These are phyloP conservation scores for Corymbia calophylla DNA, from an alignment of 441 rosid genomes.

Conservation along the genomic window DNA sequence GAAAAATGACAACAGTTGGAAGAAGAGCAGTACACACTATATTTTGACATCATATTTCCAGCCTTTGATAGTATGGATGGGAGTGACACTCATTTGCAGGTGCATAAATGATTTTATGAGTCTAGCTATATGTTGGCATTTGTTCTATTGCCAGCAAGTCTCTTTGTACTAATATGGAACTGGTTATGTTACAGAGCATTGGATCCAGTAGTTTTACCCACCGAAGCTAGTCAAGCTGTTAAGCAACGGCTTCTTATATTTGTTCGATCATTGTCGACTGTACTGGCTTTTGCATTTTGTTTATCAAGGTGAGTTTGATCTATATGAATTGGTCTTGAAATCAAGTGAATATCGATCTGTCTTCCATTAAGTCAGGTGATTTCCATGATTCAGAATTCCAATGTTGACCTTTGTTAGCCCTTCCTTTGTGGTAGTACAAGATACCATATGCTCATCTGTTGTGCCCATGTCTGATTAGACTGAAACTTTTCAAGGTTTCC, in stretches of 20 bases:
- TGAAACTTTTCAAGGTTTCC: background rate
- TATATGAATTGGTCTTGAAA: background rate
- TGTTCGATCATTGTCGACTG: constrained; percentile 47
- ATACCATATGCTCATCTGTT: background rate
- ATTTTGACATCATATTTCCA: constrained; percentile 48
- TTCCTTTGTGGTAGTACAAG: background rate
- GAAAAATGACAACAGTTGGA: constrained; percentile 47
- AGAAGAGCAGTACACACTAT: constrained; percentile 36
- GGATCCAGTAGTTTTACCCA: constrained; percentile 55
- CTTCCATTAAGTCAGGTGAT: background rate
- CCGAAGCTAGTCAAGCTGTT: constrained; percentile 54
- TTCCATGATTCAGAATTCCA: background rate
- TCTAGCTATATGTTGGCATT: background rate
- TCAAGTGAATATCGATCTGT: background rate
- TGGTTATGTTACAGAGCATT: constrained; percentile 37
- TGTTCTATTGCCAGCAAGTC: background rate
- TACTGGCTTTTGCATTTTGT: constrained; percentile 62
- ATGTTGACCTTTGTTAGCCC: background rate
- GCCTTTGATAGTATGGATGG: constrained; percentile 66
- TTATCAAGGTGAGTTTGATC: constrained; percentile 50
- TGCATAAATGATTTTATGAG: background rate
- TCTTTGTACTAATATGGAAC: constrained; percentile 12
- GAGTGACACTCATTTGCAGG: constrained; percentile 66
- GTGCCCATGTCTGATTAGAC: background rate
- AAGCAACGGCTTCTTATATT: constrained; percentile 62